These are phyloP conservation scores for Hortiboletus flavorubellus DNA, from an alignment of 768 basidiomycete genomes.

Conservation along the genomic window DNA sequence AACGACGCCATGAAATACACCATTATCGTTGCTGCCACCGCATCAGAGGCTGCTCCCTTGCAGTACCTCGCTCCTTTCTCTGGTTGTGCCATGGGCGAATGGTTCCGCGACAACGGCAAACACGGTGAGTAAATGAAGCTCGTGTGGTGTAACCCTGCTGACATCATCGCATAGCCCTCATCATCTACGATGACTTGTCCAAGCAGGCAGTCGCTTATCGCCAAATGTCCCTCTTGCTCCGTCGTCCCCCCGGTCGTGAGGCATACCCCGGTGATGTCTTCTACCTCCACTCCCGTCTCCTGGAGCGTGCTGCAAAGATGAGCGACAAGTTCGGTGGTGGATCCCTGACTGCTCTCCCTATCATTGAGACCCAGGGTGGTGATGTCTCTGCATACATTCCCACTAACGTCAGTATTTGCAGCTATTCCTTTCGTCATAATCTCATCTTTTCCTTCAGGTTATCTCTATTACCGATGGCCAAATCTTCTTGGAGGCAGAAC, in stretches of 20 bases:
- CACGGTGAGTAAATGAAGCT: slow-evolving; percentile 62
- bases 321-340: slow-evolving; percentile 98
- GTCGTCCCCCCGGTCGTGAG: slow-evolving; percentile 99
- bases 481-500: slow-evolving; percentile 99
- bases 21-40: slow-evolving; percentile 98
- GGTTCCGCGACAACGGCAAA: slow-evolving; percentile 99
- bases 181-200: slow-evolving; percentile 99
- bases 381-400: slow-evolving; percentile 99
- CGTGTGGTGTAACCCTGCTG: slow-evolving; percentile 3
- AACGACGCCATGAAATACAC: slow-evolving; percentile 99
- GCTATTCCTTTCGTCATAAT: not conserved
- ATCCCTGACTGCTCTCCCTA: slow-evolving; percentile 96
- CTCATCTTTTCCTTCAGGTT: slow-evolving; percentile 51
- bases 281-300: slow-evolving; percentile 99
- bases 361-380: slow-evolving; percentile 99
- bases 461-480: slow-evolving; percentile 99
- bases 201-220: slow-evolving; percentile 99
- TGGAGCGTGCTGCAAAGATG: slow-evolving; percentile 99
- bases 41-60: slow-evolving; percentile 97
- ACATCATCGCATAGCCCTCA: slow-evolving; percentile 59
- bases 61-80: slow-evolving; percentile 99
- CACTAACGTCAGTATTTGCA: slow-evolving; percentile 60
- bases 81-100: slow-evolving; percentile 99
- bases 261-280: slow-evolving; percentile 99
- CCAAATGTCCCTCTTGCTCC: slow-evolving; percentile 99